Evolutionary conservation across 352 stramenopile species (phyloP), one percentile per base, ranked within the genome.

Genomic region (Globisporangium cylindrosporum): DNA sequence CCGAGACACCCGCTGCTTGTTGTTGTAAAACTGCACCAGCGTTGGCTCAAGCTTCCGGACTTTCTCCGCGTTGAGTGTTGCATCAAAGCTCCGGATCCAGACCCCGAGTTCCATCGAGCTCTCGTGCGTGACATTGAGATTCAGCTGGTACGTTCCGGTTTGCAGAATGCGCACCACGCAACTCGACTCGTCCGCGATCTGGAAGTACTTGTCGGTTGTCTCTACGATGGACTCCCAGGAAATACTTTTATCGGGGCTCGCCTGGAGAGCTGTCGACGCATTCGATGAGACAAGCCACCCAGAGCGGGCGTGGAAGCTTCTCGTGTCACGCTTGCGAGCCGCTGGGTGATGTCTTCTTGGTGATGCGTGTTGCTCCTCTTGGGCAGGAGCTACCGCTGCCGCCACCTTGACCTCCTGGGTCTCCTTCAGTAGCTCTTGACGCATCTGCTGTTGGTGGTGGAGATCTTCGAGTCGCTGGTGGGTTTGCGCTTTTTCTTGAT

Each of bases 141-240:
- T 87, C 4, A 84, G 62, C 67, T 87, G 77, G 54, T 87, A 87
- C 32, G 73, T 67, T 1, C 79, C 79, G 6, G 64, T 66, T 59
- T 75, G 71, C 27, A 72, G 56, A 25, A 81, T 54, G 1, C 24
- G 54, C 51, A 83, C 64, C 7, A 57, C 51, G 20, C 49, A 57
- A 43, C n/a, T 36, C 48, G 48, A 4, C 1, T 55, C 34, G 18
- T 66, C 57, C 7, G 48, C 4, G 15, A 66, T 27, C 20, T 55
- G 24, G 36, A 60, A 65, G 27, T 56, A 66, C 22, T n/a, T 29
- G 3, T 66, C 57, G 8, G 46, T 29, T 15, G 43, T n/a, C n/a
- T 66, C 43, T 20, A 56, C 14, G 1, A 66, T 25, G 15, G 24
- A 34, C 9, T 64, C 46, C 65, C 41, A 78, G 48, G 60, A 70